Base-by-base conservation (phyloP, 805 yeast species). In the Hanseniaspora mollemarum region DNA sequence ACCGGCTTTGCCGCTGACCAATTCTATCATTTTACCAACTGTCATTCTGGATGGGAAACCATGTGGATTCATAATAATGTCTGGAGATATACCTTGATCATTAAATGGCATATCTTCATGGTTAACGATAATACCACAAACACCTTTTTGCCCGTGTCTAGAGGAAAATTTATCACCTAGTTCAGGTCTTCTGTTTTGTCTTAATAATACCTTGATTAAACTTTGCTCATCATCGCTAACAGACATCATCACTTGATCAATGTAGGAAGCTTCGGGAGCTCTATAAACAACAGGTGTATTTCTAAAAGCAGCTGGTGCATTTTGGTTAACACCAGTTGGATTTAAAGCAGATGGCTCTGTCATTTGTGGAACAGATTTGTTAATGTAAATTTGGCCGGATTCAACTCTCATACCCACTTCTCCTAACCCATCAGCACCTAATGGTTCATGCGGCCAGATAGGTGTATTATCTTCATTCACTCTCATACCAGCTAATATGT, bases 1-100 rank as follows among this genome's bases (percentile, higher is more conserved):
- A 65, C 98, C 98, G 0, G 97, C 98, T 63, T 92, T 92, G 58
- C 98, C 98, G 29, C 95, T 83, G 22, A 92, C 83, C 55, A 90
- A 73, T 67, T 92, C 98, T 57, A 92, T 79, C 97, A 92, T 90
- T 68, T 92, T 92, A 54, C 98, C 98, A 18, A 92, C 97, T 36
- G 98, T 92, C 98, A 92, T 92, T 76, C 98, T 94, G 32, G 97
- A 90, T 55, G 98, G 98, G 81, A 90, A 92, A 71, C 96, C 98
- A 66, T 90, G 98, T 1, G 98, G 98, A 63, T 90, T 90, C 96
- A 90, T 90, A 61, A 90, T 90, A 57, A 90, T 88, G 69, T 90
- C 98, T 0, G 98, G 98, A 2, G 78, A 72, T 24, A 92, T 76
- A 63, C 98, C 98, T 53, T 80, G 76, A 59, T 92, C 97, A 62